These are phyloP conservation scores for Pulveroboletus sp. DNA, from an alignment of 768 basidiomycete genomes.

Conservation along the genomic window DNA sequence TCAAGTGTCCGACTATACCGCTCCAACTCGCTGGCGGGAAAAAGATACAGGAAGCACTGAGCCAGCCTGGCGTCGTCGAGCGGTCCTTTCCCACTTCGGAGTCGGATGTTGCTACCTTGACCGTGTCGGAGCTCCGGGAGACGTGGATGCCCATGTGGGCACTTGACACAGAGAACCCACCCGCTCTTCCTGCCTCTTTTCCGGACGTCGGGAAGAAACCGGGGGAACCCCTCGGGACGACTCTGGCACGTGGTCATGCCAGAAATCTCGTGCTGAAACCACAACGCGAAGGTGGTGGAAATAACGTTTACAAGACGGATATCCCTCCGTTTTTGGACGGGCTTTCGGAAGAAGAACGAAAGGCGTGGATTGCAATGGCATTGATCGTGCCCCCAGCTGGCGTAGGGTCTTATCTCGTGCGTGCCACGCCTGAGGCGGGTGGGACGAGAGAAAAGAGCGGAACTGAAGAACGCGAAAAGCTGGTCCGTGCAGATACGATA, in stretches of 20 bases:
- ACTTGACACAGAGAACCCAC: constrained; percentile 35
- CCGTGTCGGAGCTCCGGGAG: constrained; percentile 48
- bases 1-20: constrained; percentile 89
- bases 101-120: constrained; percentile 18
- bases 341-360: constrained; percentile 55
- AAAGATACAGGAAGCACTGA: constrained; percentile 89
- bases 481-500: constrained; percentile 64
- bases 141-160: constrained; percentile 93
- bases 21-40: constrained; percentile 95
- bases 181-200: not conserved
- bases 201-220: not conserved
- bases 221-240: constrained; percentile 20
- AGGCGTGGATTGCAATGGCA: constrained; percentile 96
- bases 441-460: not conserved
- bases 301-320: constrained; percentile 84
- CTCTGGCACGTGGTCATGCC: constrained; percentile 29
- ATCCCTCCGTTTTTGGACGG: constrained; percentile 73
- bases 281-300: constrained; percentile 96
- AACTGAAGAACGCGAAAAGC: constrained; percentile 9
- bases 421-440: constrained; percentile 43
- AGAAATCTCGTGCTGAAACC: constrained; percentile 83
- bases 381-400: constrained; percentile 76
- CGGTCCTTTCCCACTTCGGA: constrained; percentile 51
- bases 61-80: constrained; percentile 68
- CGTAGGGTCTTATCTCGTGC: constrained; percentile 68